Evolutionary conservation across 2,329 filamentous ascomycete genomes (phyloP).

Genomic region (Thermothelomyces thermophilus): DNA sequence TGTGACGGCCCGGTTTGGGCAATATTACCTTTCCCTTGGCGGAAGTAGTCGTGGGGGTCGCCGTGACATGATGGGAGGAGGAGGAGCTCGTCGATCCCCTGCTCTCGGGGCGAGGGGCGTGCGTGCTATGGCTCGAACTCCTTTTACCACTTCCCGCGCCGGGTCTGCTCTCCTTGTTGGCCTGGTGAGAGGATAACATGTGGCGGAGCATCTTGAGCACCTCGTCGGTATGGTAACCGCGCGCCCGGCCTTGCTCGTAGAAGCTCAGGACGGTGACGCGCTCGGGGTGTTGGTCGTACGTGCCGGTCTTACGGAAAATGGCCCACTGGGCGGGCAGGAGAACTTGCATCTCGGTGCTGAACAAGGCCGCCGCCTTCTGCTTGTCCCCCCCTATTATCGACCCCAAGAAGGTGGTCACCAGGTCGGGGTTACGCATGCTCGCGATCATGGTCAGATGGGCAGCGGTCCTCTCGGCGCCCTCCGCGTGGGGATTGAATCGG

Average conservation of each 20-base stretch:
- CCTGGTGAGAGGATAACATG: no score
- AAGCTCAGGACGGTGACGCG: not conserved
- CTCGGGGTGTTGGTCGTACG: not conserved
- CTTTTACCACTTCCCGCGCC: no score
- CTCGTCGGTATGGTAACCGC: not conserved
- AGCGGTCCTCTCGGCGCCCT: not conserved
- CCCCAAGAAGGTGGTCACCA: slow-evolving; percentile 1
- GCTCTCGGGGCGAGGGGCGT: no score
- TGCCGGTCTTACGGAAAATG: not conserved
- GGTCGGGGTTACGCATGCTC: not conserved
- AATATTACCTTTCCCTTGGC: no score
- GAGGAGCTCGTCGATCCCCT: no score
- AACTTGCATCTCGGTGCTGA: slow-evolving; percentile 2
- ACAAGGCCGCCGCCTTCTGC: not conserved
- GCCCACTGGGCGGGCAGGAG: slow-evolving; percentile 2
- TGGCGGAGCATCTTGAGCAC: slow-evolving; percentile 3
- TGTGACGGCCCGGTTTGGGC: no score
- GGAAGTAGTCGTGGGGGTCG: no score
- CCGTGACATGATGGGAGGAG: no score
- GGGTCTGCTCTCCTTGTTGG: no score
- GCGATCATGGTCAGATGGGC: slow-evolving; percentile 9
- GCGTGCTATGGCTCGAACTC: no score
- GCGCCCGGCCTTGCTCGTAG: not conserved
- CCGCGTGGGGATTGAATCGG: not conserved
- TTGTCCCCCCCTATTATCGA: not conserved